Percentiles rank a stretch among this genome's conserved stretches.
phyloP scores from a whole-genome alignment of 352 stramenopile species.

The Blastocystis sp. region DNA sequence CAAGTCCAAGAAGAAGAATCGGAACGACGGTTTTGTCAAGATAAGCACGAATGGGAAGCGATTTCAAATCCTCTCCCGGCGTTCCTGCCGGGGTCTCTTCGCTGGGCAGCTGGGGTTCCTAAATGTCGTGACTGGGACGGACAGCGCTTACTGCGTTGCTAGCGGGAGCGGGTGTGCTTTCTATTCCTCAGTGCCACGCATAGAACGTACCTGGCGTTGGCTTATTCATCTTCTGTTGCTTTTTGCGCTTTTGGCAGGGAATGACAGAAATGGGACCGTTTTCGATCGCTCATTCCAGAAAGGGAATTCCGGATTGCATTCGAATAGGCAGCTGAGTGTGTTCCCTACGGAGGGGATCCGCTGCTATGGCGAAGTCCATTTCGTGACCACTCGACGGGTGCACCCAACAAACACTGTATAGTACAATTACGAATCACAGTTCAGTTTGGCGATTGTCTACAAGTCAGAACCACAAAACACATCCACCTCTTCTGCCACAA shows the following conservation, averaged over 20 bases:
- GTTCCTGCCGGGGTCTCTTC: constrained; percentile 1
- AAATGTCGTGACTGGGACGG: not conserved
- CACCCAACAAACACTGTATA: not conserved
- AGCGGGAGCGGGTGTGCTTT: too few species aligned
- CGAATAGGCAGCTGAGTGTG: too few species aligned
- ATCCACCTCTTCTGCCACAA: not conserved
- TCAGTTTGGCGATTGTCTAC: not conserved
- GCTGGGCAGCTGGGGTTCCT: constrained; percentile 13
- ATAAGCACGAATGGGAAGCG: constrained; percentile 46
- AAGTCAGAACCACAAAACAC: not conserved
- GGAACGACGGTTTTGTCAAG: constrained; percentile 63
- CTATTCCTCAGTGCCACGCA: not conserved
- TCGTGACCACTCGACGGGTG: too few species aligned
- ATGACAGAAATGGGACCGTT: constrained; percentile 20
- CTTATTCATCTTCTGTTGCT: too few species aligned
- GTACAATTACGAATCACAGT: not conserved
- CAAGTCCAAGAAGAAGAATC: constrained; percentile 38
- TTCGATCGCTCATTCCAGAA: not conserved
- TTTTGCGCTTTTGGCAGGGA: too few species aligned
- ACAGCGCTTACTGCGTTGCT: too few species aligned
- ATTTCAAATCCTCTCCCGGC: constrained; percentile 60
- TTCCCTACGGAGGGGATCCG: not conserved
- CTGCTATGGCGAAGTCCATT: not conserved
- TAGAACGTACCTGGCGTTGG: not conserved
- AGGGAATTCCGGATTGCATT: not conserved